A percentile compares a stretch with the other conserved stretches of the same genome.
These are phyloP conservation scores for Penstemon davidsonii DNA, from an alignment of 257 asterid species.

Conservation along the genomic window DNA sequence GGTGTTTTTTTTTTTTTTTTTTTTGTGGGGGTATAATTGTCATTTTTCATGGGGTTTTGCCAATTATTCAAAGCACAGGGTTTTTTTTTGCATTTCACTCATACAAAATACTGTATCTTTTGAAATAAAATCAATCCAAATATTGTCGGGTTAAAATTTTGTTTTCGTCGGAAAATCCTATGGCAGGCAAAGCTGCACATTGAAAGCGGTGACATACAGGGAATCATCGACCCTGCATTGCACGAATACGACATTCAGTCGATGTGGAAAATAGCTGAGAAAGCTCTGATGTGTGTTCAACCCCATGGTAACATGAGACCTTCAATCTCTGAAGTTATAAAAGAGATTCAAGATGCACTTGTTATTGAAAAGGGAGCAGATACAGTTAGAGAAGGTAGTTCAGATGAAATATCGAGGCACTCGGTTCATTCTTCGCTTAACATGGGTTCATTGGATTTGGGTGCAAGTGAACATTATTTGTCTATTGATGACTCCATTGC, in stretches of 20 bases:
- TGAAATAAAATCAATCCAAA: not conserved
- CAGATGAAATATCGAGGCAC: constrained; percentile 76
- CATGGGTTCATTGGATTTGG: constrained; percentile 64
- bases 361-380: constrained; percentile 64
- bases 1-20: no score
- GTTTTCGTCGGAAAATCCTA: not conserved
- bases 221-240: constrained; percentile 83
- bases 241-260: constrained; percentile 83
- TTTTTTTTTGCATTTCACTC: no score
- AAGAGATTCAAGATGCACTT: constrained; percentile 91
- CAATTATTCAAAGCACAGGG: no score
- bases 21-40: no score
- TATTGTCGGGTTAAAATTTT: not conserved
- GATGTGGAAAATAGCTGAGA: constrained; percentile 99
- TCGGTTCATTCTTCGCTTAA: constrained; percentile 62
- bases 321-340: constrained; percentile 81
- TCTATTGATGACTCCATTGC: constrained; percentile 78
- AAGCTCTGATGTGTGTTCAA: constrained; percentile 89
- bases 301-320: constrained; percentile 99
- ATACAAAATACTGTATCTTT: no score
- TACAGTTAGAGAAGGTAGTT: constrained; percentile 68
- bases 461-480: constrained; percentile 63
- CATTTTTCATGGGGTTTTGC: no score
- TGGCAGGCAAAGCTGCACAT: constrained; percentile 85
- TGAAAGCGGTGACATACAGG: constrained; percentile 95